Conservation (phyloP, 345 rosid species). For the Boechera retrofracta region DNA sequence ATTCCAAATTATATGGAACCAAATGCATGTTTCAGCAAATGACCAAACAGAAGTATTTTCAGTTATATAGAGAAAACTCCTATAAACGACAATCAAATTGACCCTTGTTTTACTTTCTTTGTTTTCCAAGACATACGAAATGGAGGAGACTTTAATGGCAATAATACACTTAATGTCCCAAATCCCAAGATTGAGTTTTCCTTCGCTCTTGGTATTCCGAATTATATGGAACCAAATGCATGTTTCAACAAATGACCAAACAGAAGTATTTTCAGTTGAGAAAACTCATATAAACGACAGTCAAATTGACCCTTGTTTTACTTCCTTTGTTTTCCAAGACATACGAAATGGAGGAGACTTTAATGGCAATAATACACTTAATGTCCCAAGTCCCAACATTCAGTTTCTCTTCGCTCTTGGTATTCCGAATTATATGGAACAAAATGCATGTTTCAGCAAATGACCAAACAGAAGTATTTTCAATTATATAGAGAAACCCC, state of each 20-base stretch:
- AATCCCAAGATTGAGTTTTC: neutral
- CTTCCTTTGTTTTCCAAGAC: neutral
- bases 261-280: neutral
- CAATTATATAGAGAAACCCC: too few species aligned
- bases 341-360: neutral
- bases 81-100: neutral
- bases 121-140: neutral
- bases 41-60: neutral
- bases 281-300: neutral
- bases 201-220: neutral
- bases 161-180: neutral
- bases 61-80: neutral
- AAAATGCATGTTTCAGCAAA: too few species aligned
- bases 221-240: too few species aligned
- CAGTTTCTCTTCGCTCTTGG: too few species aligned
- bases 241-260: too few species aligned
- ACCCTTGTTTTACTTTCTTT: neutral
- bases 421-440: too few species aligned
- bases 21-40: too few species aligned
- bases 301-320: neutral
- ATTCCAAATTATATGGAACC: too few species aligned
- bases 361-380: neutral
- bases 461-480: too few species aligned
- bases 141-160: neutral
- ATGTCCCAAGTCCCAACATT: neutral